Conservation (phyloP, 768 basidiomycete genomes). For the Solioccasus polychromus region DNA sequence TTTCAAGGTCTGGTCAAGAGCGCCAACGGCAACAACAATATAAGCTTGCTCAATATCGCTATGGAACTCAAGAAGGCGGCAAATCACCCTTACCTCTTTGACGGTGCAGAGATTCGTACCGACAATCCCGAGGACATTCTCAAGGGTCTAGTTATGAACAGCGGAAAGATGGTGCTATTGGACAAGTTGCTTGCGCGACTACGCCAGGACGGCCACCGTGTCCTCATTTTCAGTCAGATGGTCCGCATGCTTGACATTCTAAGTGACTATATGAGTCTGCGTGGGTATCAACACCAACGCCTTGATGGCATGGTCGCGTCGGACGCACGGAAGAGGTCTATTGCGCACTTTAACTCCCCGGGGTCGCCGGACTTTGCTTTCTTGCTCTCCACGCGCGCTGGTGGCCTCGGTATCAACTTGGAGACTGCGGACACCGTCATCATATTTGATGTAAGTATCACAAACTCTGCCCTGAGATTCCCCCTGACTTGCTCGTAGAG, state of each 20-base stretch:
- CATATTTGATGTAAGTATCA: constrained; percentile 85
- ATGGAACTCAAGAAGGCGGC: constrained; percentile 99
- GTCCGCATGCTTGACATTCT: constrained; percentile 98
- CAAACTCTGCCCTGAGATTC: neutral
- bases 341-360: constrained; percentile 94
- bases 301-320: constrained; percentile 95
- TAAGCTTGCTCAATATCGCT: constrained; percentile 95
- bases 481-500: constrained; percentile 53
- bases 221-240: constrained; percentile 99
- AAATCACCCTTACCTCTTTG: constrained; percentile 97
- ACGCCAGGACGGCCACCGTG: constrained; percentile 90
- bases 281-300: constrained; percentile 91
- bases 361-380: constrained; percentile 96
- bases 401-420: constrained; percentile 96
- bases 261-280: constrained; percentile 90
- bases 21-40: constrained; percentile 84
- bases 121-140: constrained; percentile 77
- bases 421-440: constrained; percentile 99
- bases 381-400: constrained; percentile 92
- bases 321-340: constrained; percentile 90
- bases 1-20: constrained; percentile 91
- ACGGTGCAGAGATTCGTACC: constrained; percentile 78
- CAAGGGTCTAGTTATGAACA: constrained; percentile 97
- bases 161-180: constrained; percentile 96
- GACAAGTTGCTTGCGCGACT: constrained; percentile 94